phyloP scores from a whole-genome alignment of 768 basidiomycete genomes.

The Termitomyces sp. region DNA sequence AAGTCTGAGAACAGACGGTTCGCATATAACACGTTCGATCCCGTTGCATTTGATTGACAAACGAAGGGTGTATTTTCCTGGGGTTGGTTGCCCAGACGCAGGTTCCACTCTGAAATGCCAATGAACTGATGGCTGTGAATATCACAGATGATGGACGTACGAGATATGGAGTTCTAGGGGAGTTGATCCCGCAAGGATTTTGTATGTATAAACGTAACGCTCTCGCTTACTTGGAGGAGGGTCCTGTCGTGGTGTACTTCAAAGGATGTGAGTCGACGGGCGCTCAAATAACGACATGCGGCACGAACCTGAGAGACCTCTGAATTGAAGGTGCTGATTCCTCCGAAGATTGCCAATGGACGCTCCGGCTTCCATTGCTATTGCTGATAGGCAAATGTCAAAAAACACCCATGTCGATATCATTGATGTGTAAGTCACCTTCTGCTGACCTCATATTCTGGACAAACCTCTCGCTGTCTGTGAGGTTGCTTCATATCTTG shows the following conservation, averaged over 20 bases:
- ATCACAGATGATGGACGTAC: slow-evolving; percentile 27
- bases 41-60: slow-evolving; percentile 50
- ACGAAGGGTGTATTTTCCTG: slow-evolving; percentile 46
- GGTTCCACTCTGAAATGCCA: slow-evolving; percentile 37
- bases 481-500: background rate
- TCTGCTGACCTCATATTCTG: slow-evolving; percentile 35
- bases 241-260: slow-evolving; percentile 7
- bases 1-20: slow-evolving; percentile 40
- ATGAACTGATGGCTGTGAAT: background rate
- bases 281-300: background rate
- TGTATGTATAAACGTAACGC: slow-evolving; percentile 50
- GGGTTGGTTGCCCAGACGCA: slow-evolving; percentile 28
- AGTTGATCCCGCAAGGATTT: slow-evolving; percentile 34
- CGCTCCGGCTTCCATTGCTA: slow-evolving; percentile 17
- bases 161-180: slow-evolving; percentile 46
- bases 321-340: slow-evolving; percentile 9
- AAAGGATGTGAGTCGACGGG: background rate
- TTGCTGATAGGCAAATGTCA: slow-evolving; percentile 9
- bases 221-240: slow-evolving; percentile 23
- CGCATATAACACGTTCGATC: slow-evolving; percentile 47
- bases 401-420: background rate
- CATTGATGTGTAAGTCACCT: slow-evolving; percentile 25
- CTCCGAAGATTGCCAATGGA: slow-evolving; percentile 20
- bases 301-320: slow-evolving; percentile 13
- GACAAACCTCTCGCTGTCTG: slow-evolving; percentile 27